Percentiles rank a stretch among this genome's conserved stretches.
Evolutionary conservation across 139 green algal species (phyloP).

Genomic region (Chlamydomonas sp.): DNA sequence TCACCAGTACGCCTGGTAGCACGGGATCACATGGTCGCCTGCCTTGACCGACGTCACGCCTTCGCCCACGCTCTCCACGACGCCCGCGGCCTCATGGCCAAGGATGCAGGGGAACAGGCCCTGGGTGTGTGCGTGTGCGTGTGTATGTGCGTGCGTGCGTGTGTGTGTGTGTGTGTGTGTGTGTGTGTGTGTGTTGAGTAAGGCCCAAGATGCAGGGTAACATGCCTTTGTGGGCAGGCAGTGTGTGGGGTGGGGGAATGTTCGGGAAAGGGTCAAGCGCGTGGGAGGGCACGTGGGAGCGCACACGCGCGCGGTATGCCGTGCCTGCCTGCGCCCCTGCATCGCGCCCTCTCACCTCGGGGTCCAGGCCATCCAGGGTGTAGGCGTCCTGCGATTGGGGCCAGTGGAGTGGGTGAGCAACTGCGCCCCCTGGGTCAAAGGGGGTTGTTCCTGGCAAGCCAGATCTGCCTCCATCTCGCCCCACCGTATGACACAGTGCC

Average conservation of each 20-base stretch:
- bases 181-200: background rate
- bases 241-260: background rate
- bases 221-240: too few relatives aligned
- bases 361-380: slow-evolving; percentile 76
- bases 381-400: slow-evolving; percentile 60
- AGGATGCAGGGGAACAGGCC: slow-evolving; percentile 96
- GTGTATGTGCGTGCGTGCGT: background rate
- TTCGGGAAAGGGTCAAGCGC: background rate
- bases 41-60: slow-evolving; percentile 62
- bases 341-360: slow-evolving; percentile 36
- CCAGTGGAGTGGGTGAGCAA: background rate
- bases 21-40: slow-evolving; percentile 91
- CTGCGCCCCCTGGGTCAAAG: background rate
- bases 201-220: background rate
- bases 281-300: background rate
- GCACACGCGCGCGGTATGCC: background rate
- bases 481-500: slow-evolving; percentile 90
- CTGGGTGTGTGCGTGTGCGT: background rate
- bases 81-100: slow-evolving; percentile 91
- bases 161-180: background rate
- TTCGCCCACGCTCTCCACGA: slow-evolving; percentile 93
- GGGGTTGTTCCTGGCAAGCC: background rate
- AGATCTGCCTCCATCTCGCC: background rate
- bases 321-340: background rate
- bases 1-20: slow-evolving; percentile 68